A percentile compares a stretch with the other conserved stretches of the same genome.
phyloP scores from a whole-genome alignment of 176 grass and related monocot species.

The Zea luxurians region DNA sequence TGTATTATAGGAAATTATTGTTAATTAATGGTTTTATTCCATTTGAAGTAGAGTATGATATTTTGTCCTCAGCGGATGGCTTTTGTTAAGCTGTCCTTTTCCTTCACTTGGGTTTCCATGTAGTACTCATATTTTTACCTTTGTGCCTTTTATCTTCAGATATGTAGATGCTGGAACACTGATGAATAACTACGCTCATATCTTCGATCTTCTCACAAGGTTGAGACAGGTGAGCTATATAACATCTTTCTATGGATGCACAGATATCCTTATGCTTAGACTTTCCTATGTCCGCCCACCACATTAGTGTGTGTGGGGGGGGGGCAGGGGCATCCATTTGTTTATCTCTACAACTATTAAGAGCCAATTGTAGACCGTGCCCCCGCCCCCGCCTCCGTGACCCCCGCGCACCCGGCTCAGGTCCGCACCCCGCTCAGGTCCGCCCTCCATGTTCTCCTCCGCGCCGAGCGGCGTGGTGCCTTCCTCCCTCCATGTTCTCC shows the following conservation, averaged over 20 bases:
- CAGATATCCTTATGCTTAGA: constrained; percentile 22
- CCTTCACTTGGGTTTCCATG: not conserved
- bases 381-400: too few species aligned
- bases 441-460: too few species aligned
- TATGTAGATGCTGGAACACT: constrained; percentile 88
- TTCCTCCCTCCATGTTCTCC: too few species aligned
- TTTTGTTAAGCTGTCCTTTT: constrained; percentile 26
- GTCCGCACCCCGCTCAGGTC: too few species aligned
- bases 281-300: not conserved
- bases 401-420: too few species aligned
- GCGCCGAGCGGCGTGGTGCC: too few species aligned
- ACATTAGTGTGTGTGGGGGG: not conserved
- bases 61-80: not conserved
- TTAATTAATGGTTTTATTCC: not conserved
- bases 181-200: constrained; percentile 97
- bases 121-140: not conserved
- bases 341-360: too few species aligned
- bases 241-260: not conserved
- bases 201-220: constrained; percentile 95
- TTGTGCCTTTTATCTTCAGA: constrained; percentile 49
- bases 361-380: too few species aligned
- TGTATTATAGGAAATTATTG: constrained; percentile 10
- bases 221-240: constrained; percentile 71
- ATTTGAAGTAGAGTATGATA: not conserved
- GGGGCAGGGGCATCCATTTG: not conserved